Evolutionary conservation across 2,329 filamentous ascomycete genomes (phyloP).

Genomic region (Cladosporium sp.): DNA sequence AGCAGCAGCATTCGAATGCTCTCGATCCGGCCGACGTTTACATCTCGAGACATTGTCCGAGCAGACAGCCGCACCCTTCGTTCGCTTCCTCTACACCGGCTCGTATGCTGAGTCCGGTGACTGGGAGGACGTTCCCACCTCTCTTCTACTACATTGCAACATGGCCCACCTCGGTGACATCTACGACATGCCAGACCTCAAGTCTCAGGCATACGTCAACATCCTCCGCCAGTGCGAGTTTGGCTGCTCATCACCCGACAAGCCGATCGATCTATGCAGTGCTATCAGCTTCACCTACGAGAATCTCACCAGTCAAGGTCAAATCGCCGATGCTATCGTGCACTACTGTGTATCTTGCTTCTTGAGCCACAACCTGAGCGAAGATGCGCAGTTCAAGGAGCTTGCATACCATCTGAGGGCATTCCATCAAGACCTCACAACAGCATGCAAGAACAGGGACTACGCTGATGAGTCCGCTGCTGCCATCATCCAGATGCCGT

Average conservation of each 20-base stretch:
- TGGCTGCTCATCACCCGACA: constrained; percentile 33
- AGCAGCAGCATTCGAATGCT: constrained; percentile 36
- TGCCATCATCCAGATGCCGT: constrained; percentile 29
- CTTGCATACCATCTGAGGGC: constrained; percentile 33
- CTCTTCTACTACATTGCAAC: constrained; percentile 38
- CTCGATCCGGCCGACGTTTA: constrained; percentile 29
- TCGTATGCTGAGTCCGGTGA: constrained; percentile 32
- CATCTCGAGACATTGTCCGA: constrained; percentile 35
- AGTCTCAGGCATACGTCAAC: constrained; percentile 35
- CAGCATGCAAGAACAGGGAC: constrained; percentile 32
- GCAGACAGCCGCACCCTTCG: constrained; percentile 32
- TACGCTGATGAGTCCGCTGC: constrained; percentile 36
- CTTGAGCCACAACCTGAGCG: constrained; percentile 32
- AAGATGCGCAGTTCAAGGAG: constrained; percentile 33
- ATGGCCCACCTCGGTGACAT: constrained; percentile 38
- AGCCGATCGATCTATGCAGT: constrained; percentile 36
- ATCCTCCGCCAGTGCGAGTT: constrained; percentile 37
- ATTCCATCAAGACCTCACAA: constrained; percentile 39
- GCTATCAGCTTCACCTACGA: constrained; percentile 34
- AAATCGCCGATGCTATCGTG: constrained; percentile 36
- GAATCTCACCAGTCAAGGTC: constrained; percentile 23
- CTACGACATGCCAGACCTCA: constrained; percentile 37
- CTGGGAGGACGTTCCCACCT: constrained; percentile 26
- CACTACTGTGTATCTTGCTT: constrained; percentile 41
- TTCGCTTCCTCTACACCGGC: constrained; percentile 40